Evolutionary conservation across 257 asterid genomes (phyloP), one percentile per base, ranked within the genome.

Genomic region (Prunella vulgaris): DNA sequence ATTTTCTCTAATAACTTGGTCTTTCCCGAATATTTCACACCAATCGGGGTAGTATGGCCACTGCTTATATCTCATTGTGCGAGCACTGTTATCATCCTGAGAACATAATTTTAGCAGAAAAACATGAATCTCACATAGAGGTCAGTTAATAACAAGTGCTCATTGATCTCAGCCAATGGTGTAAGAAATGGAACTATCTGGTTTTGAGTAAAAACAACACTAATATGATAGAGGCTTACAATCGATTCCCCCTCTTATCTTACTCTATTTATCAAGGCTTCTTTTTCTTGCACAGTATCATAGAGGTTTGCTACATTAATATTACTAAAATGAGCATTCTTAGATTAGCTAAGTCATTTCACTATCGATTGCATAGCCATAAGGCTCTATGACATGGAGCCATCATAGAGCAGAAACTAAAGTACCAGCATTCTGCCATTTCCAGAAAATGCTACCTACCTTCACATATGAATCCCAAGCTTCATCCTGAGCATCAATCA

Each of bases 401-500:
- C 2, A 3, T 27, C 7, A 33, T 67, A 4, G 35, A 24, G 32
- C 25, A 58, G 22, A 69, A 3, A n/a, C 10, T 8, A n/a, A 22
- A 53, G 15, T 52, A 35, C 30, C 48, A 59, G 18, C 32, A 12
- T 3, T 8, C n/a, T 14, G 25, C 42, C 20, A 51, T 28, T 70
- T 58, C 15, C 53, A 24, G 44, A 46, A 32, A n/a, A 49, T n/a
- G 12, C 48, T 25, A 46, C 28, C 8, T 56, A 76, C 80, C 80
- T 76, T 64, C 25, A 76, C 73, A 56, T 63, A 70, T 18, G 8
- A 63, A 2, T 76, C 64, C 80, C 80, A 76, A n/a, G 69, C 80
- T 28, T 76, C 80, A 63, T 76, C 79, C 66, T 59, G 64, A 42
- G 80, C 80, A 15, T 76, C 72, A 33, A 76, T 69, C 80, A 69